Evolutionary conservation across 148 eudicot genomes (phyloP), one percentile per base, ranked within the genome.

Genomic region (Oxyria digyna): DNA sequence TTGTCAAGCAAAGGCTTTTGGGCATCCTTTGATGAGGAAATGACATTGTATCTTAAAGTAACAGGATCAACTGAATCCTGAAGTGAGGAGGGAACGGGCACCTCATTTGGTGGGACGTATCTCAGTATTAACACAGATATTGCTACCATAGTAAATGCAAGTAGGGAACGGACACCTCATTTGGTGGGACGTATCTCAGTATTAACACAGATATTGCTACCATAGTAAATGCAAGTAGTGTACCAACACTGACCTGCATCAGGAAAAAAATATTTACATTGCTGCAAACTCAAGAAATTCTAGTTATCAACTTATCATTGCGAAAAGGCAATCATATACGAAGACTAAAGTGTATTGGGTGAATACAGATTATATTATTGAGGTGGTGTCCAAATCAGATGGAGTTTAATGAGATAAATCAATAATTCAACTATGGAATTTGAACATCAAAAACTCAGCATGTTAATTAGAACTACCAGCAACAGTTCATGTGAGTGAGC

Each of bases 111-210:
- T 48, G 98, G 98, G 68, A 87, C 91, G 72, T 94, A 94, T 80
- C 99, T 79, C 27, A 94, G 79, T 77, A 94, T 88, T 59, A 94
- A 75, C 35, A 94, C 86, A 20, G 91, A 94, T 71, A 94, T 77
- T 62, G 99, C 85, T 27, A 94, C 99, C 88, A 88, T 87, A 0
- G 97, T 88, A 79, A 94, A 94, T 23, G 99, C 95, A 73, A 94
- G 83, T 77, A n/a, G n/a, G n/a, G n/a, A 78, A 91, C 70, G 46
- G 97, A 97, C 65, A 88, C 86, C 81, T 79, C 88, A 74, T 87
- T 86, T 12, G 98, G 98, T 48, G 98, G 98, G 68, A 87, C 91
- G 72, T 94, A 94, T 80, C 99, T 79, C 27, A 94, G 79, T 77
- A 94, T 88, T 59, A 94, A 75, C 35, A 94, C 86, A 20, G 91